A percentile compares a stretch with the other conserved stretches of the same genome.
These are phyloP conservation scores for Dactylellina cionopaga DNA, from an alignment of 2,329 filamentous ascomycete genomes.

Conservation along the genomic window DNA sequence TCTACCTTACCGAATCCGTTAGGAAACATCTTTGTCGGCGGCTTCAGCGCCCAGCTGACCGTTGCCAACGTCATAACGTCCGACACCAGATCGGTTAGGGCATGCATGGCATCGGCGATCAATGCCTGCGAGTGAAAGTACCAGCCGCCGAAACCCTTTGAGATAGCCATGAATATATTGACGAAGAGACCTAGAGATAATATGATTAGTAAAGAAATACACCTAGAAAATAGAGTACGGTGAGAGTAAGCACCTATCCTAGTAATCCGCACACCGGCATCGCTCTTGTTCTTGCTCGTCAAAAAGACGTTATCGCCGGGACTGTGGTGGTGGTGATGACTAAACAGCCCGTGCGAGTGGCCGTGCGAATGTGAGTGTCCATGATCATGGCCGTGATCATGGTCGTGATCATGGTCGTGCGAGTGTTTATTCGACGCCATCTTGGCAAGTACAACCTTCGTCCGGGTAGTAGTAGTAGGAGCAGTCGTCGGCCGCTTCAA, in stretches of 20 bases:
- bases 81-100: conserved; percentile 91
- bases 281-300: conserved; percentile 82
- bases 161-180: conserved; percentile 92
- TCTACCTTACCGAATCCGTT: conserved; percentile 97
- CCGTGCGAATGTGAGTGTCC: conserved; percentile 62
- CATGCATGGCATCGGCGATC: conserved; percentile 90
- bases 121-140: conserved; percentile 94
- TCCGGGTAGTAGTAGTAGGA: background rate
- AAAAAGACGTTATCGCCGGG: conserved; percentile 87
- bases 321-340: conserved; percentile 73
- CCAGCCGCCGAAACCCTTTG: conserved; percentile 91
- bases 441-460: conserved; percentile 17
- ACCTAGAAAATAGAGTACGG: background rate
- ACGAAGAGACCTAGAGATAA: conserved; percentile 73
- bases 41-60: conserved; percentile 89
- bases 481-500: conserved; percentile 20
- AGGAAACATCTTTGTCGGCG: conserved; percentile 84
- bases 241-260: conserved; percentile 66
- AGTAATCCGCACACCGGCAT: conserved; percentile 93
- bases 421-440: conserved; percentile 59
- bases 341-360: conserved; percentile 66
- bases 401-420: conserved; percentile 59
- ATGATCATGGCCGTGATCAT: conserved; percentile 58
- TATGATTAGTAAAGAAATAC: background rate
- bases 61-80: conserved; percentile 94